Evolutionary conservation across 2,329 filamentous ascomycete genomes (phyloP).

Genomic region (Rhynchosporium agropyri): DNA sequence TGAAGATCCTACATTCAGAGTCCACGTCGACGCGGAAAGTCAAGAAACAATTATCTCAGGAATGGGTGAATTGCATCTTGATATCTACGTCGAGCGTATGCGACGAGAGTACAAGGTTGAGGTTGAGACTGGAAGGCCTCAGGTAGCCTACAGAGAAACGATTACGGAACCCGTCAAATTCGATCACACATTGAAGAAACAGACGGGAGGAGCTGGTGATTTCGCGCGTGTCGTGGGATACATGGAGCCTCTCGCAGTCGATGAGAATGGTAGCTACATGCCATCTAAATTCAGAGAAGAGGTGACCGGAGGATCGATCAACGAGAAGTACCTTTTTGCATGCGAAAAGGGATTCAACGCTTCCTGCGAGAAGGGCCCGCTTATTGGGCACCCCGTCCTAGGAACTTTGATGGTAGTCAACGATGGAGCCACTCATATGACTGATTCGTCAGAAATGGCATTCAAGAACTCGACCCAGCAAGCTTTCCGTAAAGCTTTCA

Average conservation of each 20-base stretch:
- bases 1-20: slow-evolving; percentile 96
- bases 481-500: slow-evolving; percentile 94
- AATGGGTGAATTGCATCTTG: slow-evolving; percentile 96
- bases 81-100: slow-evolving; percentile 97
- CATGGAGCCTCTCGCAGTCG: slow-evolving; percentile 75
- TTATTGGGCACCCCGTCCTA: slow-evolving; percentile 91
- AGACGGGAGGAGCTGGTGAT: slow-evolving; percentile 93
- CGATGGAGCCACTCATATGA: slow-evolving; percentile 95
- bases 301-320: slow-evolving; percentile 86
- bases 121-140: slow-evolving; percentile 92
- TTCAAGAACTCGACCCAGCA: slow-evolving; percentile 95
- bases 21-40: slow-evolving; percentile 88
- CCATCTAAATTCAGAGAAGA: slow-evolving; percentile 84
- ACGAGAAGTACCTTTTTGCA: slow-evolving; percentile 92
- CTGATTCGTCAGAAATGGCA: slow-evolving; percentile 94
- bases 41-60: slow-evolving; percentile 97
- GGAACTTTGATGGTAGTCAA: slow-evolving; percentile 90
- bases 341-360: slow-evolving; percentile 93
- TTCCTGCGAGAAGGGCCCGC: slow-evolving; percentile 81
- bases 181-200: slow-evolving; percentile 92
- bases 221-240: slow-evolving; percentile 90
- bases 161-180: slow-evolving; percentile 79
- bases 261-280: slow-evolving; percentile 51
- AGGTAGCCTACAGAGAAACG: slow-evolving; percentile 96
- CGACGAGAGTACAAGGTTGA: slow-evolving; percentile 96